Conservation (phyloP, 768 basidiomycete species). For the Rhodosporidiobolus sp. region DNA sequence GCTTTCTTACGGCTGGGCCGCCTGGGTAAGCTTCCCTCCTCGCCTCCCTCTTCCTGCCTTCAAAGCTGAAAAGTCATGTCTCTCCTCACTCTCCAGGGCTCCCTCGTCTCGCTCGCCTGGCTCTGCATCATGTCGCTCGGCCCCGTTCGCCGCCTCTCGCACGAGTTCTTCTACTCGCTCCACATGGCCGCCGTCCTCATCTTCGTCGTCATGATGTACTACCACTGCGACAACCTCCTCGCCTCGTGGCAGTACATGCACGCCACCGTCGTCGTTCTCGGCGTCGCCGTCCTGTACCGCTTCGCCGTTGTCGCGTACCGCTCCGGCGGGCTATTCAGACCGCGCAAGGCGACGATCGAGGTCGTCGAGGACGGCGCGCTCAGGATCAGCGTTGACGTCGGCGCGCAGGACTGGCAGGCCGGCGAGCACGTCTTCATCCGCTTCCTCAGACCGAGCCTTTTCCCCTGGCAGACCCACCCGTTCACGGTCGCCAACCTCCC, state of each 20-base stretch:
- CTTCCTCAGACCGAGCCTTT: slow-evolving; percentile 38
- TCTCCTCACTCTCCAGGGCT: neutral
- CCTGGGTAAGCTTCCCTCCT: neutral
- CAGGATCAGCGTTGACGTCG: slow-evolving; percentile 4
- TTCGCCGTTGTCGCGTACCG: slow-evolving; percentile 44
- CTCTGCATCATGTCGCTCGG: slow-evolving; percentile 2
- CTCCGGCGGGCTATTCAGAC: slow-evolving; percentile 42
- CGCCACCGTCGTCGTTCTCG: slow-evolving; percentile 48
- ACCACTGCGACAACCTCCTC: slow-evolving; percentile 48
- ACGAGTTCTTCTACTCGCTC: slow-evolving; percentile 52
- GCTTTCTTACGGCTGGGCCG: slow-evolving; percentile 1
- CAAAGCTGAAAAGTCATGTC: fast-evolving
- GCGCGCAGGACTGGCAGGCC: slow-evolving; percentile 43
- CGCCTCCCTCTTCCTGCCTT: too few relatives aligned
- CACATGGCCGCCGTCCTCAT: slow-evolving; percentile 51
- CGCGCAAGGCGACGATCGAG: slow-evolving; percentile 40
- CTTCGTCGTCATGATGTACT: slow-evolving; percentile 49
- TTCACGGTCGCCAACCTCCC: slow-evolving; percentile 49
- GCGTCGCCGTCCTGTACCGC: slow-evolving; percentile 45
- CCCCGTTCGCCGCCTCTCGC: slow-evolving; percentile 40
- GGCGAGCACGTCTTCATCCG: slow-evolving; percentile 49
- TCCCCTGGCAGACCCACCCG: slow-evolving; percentile 49
- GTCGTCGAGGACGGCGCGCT: slow-evolving; percentile 42
- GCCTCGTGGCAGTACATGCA: slow-evolving; percentile 47
- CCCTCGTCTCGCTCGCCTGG: neutral